Conservation (phyloP, 108 stramenopile genomes). For the Cylindrotheca closterium region DNA sequence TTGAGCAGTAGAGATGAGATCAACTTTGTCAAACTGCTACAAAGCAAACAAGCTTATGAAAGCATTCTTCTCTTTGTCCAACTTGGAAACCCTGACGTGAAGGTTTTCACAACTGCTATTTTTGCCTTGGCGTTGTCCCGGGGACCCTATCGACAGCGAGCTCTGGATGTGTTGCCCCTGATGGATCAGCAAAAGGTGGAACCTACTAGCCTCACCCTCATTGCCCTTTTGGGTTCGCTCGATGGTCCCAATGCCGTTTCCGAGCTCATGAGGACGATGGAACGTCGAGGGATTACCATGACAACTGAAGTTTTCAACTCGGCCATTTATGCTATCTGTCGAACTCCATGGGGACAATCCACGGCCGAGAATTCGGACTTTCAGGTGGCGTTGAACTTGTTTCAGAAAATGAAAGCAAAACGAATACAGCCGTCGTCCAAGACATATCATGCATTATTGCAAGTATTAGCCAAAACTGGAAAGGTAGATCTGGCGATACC, state of each 20-base stretch:
- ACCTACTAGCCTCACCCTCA: conserved; percentile 31
- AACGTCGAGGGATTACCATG: background rate
- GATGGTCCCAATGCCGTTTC: conserved; percentile 7
- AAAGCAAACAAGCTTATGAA: conserved; percentile 11
- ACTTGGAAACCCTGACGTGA: conserved; percentile 1
- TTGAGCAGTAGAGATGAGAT: conserved; percentile 20
- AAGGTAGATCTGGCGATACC: conserved; percentile 47
- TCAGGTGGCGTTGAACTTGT: conserved; percentile 48
- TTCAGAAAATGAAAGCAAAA: conserved; percentile 44
- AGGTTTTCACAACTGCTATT: conserved; percentile 28
- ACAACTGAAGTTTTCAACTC: conserved; percentile 37
- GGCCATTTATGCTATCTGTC: conserved; percentile 41
- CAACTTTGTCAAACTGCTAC: conserved; percentile 23
- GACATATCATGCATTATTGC: conserved; percentile 47
- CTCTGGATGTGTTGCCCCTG: conserved; percentile 11
- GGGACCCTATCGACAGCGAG: background rate
- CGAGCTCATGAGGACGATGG: background rate
- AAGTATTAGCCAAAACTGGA: conserved; percentile 40
- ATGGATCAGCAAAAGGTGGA: conserved; percentile 24
- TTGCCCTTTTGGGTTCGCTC: conserved; percentile 20
- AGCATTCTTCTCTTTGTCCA: conserved; percentile 25
- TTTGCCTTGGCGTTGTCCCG: conserved; percentile 11
- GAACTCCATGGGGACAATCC: background rate
- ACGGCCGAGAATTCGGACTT: conserved; percentile 30
- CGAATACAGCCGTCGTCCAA: conserved; percentile 46